Evolutionary conservation across 192 early-diverging fungal genomes (phyloP).

Genomic region (Ramicandelaber brevisporus): DNA sequence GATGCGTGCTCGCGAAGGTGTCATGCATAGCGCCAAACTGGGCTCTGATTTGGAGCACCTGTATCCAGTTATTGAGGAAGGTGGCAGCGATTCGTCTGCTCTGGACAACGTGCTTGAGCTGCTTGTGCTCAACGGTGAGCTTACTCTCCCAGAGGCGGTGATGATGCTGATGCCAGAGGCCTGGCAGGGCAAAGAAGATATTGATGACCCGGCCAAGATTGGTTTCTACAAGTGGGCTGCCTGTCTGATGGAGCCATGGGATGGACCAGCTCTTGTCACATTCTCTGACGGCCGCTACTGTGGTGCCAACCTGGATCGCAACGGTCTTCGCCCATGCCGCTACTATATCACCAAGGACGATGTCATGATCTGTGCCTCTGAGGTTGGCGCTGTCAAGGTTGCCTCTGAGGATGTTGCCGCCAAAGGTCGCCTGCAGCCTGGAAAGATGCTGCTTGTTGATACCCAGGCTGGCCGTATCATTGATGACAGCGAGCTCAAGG

Average conservation of each 20-base stretch:
- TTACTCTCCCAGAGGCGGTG: constrained; percentile 82
- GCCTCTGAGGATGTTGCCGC: constrained; percentile 49
- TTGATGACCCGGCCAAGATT: constrained; percentile 54
- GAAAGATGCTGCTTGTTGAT: constrained; percentile 92
- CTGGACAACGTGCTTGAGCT: constrained; percentile 94
- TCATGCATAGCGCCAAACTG: constrained; percentile 66
- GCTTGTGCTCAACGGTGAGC: constrained; percentile 67
- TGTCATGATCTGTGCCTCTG: constrained; percentile 93
- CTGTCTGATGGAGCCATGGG: constrained; percentile 94
- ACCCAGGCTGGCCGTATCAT: constrained; percentile 72
- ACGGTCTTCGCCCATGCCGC: constrained; percentile 92
- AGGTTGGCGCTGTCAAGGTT: constrained; percentile 76
- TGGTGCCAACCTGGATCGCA: constrained; percentile 95
- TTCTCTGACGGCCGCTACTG: constrained; percentile 93
- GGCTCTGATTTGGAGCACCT: constrained; percentile 46
- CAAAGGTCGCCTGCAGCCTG: constrained; percentile 90
- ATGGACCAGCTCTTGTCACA: constrained; percentile 92
- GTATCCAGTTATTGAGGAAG: constrained; percentile 87
- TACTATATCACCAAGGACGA: constrained; percentile 82
- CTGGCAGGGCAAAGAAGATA: constrained; percentile 72
- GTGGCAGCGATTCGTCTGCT: constrained; percentile 87
- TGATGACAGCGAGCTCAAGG: constrained; percentile 75
- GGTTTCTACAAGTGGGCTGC: constrained; percentile 97
- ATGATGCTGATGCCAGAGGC: constrained; percentile 99
- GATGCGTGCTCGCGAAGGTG: constrained; percentile 95